These are phyloP conservation scores for Whalleya microplaca DNA, from an alignment of 2,329 filamentous ascomycete genomes.

Conservation along the genomic window DNA sequence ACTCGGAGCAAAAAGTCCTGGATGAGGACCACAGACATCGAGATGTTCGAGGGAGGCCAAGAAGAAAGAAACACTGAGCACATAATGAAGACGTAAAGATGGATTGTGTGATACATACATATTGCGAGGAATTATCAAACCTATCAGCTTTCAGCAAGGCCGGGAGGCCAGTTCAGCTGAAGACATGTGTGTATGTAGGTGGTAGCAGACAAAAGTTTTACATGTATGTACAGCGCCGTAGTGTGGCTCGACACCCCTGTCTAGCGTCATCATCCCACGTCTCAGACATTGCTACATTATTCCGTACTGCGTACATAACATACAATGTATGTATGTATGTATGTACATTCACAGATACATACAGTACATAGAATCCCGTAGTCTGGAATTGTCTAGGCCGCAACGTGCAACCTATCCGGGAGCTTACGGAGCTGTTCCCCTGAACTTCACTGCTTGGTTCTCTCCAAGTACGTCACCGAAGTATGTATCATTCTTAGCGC, in stretches of 20 bases:
- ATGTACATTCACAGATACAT: no score
- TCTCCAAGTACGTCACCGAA: background rate
- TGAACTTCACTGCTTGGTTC: background rate
- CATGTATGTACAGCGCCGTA: background rate
- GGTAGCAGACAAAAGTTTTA: background rate
- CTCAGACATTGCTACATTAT: no score
- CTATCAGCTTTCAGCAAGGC: background rate
- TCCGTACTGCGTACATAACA: no score
- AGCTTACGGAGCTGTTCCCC: background rate
- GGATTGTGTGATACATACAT: background rate
- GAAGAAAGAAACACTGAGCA: background rate
- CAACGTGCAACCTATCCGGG: background rate
- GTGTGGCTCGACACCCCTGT: background rate
- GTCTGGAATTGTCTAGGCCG: background rate
- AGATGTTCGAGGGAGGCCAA: background rate
- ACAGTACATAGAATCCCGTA: no score
- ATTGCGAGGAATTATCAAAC: background rate
- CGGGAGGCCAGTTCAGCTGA: background rate
- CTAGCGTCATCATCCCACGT: no score
- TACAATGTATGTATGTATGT: no score
- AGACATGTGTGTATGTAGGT: no score
- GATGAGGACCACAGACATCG: background rate
- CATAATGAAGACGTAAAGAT: background rate
- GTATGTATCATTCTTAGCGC: background rate
- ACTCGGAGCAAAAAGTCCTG: conserved; percentile 23